These are phyloP conservation scores for Candida dajiaensis DNA, from an alignment of 805 yeast species.

Conservation along the genomic window DNA sequence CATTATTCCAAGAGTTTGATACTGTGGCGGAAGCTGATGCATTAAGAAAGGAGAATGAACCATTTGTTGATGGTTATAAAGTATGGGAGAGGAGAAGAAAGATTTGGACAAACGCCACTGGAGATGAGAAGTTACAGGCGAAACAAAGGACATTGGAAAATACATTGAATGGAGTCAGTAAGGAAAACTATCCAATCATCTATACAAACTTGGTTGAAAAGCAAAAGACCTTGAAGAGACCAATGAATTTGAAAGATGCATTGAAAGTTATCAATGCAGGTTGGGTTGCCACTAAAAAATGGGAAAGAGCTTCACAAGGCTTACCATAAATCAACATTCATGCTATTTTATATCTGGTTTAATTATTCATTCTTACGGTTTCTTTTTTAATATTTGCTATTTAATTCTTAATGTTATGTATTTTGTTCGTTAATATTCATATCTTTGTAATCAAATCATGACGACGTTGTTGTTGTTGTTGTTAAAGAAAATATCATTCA, in stretches of 20 bases:
- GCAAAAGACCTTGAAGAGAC: constrained; percentile 58
- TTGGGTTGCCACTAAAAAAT: constrained; percentile 74
- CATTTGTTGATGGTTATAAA: constrained; percentile 46
- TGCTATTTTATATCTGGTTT: not conserved
- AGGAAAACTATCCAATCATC: constrained; percentile 51
- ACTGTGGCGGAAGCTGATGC: constrained; percentile 23
- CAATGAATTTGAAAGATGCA: constrained; percentile 71
- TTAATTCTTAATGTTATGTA: not conserved
- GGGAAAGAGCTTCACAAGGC: constrained; percentile 50
- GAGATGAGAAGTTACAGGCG: constrained; percentile 13
- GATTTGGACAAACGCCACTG: constrained; percentile 54
- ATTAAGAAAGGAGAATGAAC: constrained; percentile 20
- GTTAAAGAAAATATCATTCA: too few species aligned
- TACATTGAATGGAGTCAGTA: constrained; percentile 30
- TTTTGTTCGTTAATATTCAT: too few species aligned
- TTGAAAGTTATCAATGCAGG: constrained; percentile 72
- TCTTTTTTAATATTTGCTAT: not conserved
- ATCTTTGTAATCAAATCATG: too few species aligned
- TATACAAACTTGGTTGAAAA: constrained; percentile 68
- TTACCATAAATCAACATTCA: constrained; percentile 18
- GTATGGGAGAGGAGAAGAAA: constrained; percentile 68
- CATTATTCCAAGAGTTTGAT: constrained; percentile 27
- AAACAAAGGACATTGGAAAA: constrained; percentile 18
- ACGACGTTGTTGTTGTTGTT: too few species aligned
- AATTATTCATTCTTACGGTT: not conserved